phyloP scores from a whole-genome alignment of 148 eudicot genomes.

The Rhododendron ovatum region DNA sequence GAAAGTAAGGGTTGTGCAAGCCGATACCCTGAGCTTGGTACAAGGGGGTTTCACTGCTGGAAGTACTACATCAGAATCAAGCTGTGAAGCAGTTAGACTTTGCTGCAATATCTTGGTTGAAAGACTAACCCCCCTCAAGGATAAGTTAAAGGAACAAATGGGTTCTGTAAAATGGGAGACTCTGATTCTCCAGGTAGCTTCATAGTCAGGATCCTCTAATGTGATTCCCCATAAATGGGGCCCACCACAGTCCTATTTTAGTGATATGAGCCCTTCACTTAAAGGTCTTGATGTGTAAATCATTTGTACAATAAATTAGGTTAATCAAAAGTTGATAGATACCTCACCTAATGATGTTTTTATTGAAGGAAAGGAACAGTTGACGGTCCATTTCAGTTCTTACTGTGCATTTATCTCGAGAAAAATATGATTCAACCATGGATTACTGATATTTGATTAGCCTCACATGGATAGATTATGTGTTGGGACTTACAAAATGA shows the following conservation, averaged over 20 bases:
- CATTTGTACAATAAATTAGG: too few species aligned
- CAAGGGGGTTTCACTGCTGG: slow-evolving; percentile 93
- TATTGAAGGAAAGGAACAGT: neutral
- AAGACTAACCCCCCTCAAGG: slow-evolving; percentile 52
- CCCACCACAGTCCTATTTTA: neutral
- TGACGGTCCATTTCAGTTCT: neutral
- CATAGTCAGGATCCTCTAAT: neutral
- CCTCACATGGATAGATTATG: neutral
- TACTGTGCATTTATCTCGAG: neutral
- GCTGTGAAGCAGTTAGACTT: slow-evolving; percentile 87
- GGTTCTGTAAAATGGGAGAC: slow-evolving; percentile 57
- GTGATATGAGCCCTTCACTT: neutral
- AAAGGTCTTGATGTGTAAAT: neutral
- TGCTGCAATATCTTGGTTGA: slow-evolving; percentile 78
- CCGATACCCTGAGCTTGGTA: slow-evolving; percentile 74
- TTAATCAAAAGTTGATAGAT: neutral
- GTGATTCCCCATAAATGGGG: neutral
- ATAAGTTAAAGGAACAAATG: slow-evolving; percentile 42
- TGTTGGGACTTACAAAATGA: neutral
- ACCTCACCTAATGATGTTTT: neutral
- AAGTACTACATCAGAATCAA: slow-evolving; percentile 82
- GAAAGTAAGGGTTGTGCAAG: slow-evolving; percentile 70
- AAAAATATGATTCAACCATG: neutral
- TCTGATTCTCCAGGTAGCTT: slow-evolving; percentile 51
- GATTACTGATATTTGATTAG: neutral